A percentile compares a stretch with the other conserved stretches of the same genome.
Evolutionary conservation across 177 flowering plant genomes (phyloP).

Genomic region (Tripterygium wilfordii): DNA sequence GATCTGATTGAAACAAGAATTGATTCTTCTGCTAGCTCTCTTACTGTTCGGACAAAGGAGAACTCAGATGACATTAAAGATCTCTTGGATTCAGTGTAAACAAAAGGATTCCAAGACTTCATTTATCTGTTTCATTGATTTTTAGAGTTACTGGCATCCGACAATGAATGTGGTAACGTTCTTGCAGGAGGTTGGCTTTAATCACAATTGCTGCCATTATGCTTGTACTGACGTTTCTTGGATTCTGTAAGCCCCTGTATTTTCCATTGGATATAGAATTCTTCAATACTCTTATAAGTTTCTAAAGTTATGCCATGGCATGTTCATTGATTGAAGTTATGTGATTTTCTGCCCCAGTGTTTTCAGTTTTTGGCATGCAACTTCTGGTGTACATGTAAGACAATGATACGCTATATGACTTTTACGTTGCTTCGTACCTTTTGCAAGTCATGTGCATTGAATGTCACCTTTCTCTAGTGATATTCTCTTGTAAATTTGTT

Average conservation of each 20-base stretch:
- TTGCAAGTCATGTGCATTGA: background rate
- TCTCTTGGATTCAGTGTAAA: slow-evolving; percentile 35
- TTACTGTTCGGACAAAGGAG: slow-evolving; percentile 16
- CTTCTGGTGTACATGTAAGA: slow-evolving; percentile 64
- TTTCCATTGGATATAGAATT: too few species aligned
- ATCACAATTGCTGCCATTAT: slow-evolving; percentile 47
- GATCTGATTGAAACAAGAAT: slow-evolving; percentile 28
- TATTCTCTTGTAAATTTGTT: slow-evolving; percentile 2
- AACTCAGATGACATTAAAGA: slow-evolving; percentile 26
- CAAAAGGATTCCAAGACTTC: background rate
- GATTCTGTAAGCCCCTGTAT: slow-evolving; percentile 55
- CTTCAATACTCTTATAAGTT: background rate
- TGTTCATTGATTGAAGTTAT: background rate
- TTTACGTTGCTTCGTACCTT: background rate
- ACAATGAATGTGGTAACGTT: slow-evolving; percentile 2
- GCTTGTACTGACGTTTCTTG: slow-evolving; percentile 53
- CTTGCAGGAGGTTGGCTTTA: slow-evolving; percentile 46
- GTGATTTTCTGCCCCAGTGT: slow-evolving; percentile 30
- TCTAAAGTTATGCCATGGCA: background rate
- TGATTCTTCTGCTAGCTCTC: slow-evolving; percentile 24
- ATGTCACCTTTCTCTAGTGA: background rate
- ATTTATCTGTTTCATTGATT: background rate
- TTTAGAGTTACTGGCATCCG: background rate
- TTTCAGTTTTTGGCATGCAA: slow-evolving; percentile 58
- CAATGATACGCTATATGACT: background rate